phyloP scores from a whole-genome alignment of 805 yeast genomes.

The Ogataea henricii region DNA sequence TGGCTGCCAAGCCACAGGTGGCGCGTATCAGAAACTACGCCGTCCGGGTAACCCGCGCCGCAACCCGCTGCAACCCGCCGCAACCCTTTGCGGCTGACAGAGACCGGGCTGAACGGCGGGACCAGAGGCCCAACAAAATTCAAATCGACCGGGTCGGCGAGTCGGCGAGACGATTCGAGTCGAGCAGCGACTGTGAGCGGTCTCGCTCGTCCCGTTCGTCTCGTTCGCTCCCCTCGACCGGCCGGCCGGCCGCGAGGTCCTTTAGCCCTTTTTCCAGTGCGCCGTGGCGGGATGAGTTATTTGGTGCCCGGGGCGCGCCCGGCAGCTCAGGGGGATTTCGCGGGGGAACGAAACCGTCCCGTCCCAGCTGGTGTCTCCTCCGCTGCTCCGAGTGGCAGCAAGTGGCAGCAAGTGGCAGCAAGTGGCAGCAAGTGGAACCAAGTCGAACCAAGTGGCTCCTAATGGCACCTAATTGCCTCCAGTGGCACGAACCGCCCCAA shows the following conservation, averaged over 20 bases:
- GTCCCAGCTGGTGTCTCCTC: too few relatives aligned
- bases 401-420: too few relatives aligned
- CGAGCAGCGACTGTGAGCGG: not conserved
- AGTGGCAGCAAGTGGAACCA: too few relatives aligned
- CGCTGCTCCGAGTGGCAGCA: not conserved
- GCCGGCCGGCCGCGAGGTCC: slow-evolving; percentile 3
- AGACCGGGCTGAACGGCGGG: not conserved
- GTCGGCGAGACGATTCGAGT: not conserved
- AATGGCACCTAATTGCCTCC: too few relatives aligned
- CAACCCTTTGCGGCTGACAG: not conserved
- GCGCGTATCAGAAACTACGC: too few relatives aligned
- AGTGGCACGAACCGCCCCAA: too few relatives aligned
- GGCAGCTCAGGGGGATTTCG: not conserved
- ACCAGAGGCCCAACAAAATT: not conserved
- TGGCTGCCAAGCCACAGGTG: slow-evolving; percentile 5
- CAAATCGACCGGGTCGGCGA: not conserved
- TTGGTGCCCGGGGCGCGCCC: not conserved
- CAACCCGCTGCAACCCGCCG: too few relatives aligned
- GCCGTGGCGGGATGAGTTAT: not conserved
- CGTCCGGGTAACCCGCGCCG: slow-evolving; percentile 1
- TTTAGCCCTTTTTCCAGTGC: slow-evolving; percentile 10
- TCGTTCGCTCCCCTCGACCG: not conserved
- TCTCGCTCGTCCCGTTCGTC: not conserved
- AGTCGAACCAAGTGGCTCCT: too few relatives aligned
- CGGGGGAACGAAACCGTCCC: not conserved